Conservation (phyloP, 768 basidiomycete genomes). For the Leccinum fibrillosum region DNA sequence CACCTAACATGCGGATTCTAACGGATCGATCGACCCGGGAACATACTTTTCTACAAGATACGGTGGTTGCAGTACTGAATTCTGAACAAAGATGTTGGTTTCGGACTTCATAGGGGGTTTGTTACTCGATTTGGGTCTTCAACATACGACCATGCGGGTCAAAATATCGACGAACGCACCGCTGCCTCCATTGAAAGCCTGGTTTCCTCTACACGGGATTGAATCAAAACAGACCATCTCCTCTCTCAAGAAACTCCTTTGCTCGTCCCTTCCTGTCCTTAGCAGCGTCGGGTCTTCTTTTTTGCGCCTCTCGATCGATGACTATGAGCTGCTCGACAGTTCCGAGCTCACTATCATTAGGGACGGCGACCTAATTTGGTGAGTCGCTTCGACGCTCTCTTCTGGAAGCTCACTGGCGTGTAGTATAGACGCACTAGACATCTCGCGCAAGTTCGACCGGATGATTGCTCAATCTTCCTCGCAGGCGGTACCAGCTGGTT, state of each 20-base stretch:
- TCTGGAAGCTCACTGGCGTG: background rate
- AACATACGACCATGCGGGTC: conserved; percentile 38
- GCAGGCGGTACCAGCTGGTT: background rate
- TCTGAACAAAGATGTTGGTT: too few relatives aligned
- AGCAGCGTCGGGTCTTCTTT: background rate
- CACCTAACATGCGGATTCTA: background rate
- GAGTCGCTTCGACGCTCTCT: background rate
- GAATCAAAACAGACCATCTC: conserved; percentile 2
- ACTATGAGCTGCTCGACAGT: conserved; percentile 26
- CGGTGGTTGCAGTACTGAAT: too few relatives aligned
- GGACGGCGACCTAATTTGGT: conserved; percentile 30
- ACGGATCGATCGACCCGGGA: background rate
- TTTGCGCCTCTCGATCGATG: conserved; percentile 26
- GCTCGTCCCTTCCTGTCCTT: conserved; percentile 13
- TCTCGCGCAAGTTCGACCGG: background rate
- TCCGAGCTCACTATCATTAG: conserved; percentile 25
- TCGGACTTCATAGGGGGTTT: background rate
- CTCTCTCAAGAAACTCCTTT: conserved; percentile 20
- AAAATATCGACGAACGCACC: conserved; percentile 47
- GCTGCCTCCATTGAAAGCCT: conserved; percentile 48
- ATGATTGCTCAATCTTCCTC: background rate
- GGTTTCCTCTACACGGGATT: conserved; percentile 39
- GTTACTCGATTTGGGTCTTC: background rate
- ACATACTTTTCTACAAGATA: too few relatives aligned
- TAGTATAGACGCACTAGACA: conserved; percentile 18